A percentile compares a stretch with the other conserved stretches of the same genome.
These are phyloP conservation scores for Daldinia sp. DNA, from an alignment of 2,329 filamentous ascomycete genomes.

Conservation along the genomic window DNA sequence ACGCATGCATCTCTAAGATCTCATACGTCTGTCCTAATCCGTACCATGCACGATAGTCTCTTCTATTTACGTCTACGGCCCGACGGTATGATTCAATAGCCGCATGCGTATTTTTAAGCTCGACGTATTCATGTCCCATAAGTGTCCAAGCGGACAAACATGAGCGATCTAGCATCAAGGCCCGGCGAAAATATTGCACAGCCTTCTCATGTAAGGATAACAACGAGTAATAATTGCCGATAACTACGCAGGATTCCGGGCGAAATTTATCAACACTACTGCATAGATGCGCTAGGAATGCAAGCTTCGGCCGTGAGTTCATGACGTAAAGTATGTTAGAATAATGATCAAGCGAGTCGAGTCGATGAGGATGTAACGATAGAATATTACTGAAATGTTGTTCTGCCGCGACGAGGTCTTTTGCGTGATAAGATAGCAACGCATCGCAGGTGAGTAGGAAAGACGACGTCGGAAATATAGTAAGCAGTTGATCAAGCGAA, in stretches of 20 bases:
- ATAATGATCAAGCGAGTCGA: slow-evolving; percentile 94
- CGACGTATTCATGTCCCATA: slow-evolving; percentile 98
- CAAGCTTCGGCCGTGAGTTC: slow-evolving; percentile 84
- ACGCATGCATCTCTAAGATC: slow-evolving; percentile 96
- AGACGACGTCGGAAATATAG: slow-evolving; percentile 85
- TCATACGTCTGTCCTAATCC: slow-evolving; percentile 97
- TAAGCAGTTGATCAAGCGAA: slow-evolving; percentile 78
- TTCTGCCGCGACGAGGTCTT: slow-evolving; percentile 75
- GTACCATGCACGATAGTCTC: slow-evolving; percentile 98
- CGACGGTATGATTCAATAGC: slow-evolving; percentile 96
- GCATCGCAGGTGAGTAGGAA: slow-evolving; percentile 93
- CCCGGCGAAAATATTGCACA: slow-evolving; percentile 95
- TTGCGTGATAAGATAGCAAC: slow-evolving; percentile 87
- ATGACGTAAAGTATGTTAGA: slow-evolving; percentile 98
- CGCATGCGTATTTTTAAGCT: slow-evolving; percentile 97
- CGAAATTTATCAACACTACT: slow-evolving; percentile 94
- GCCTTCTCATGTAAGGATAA: slow-evolving; percentile 97
- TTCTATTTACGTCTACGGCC: slow-evolving; percentile 93
- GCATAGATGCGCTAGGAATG: slow-evolving; percentile 90
- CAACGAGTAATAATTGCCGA: slow-evolving; percentile 96
- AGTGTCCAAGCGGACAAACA: slow-evolving; percentile 97
- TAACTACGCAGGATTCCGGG: slow-evolving; percentile 94
- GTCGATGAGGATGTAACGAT: slow-evolving; percentile 74
- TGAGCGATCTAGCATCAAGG: slow-evolving; percentile 85
- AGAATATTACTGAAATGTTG: slow-evolving; percentile 80